Evolutionary conservation across 192 early-diverging fungal genomes (phyloP).

Genomic region (Coemansia sp.): DNA sequence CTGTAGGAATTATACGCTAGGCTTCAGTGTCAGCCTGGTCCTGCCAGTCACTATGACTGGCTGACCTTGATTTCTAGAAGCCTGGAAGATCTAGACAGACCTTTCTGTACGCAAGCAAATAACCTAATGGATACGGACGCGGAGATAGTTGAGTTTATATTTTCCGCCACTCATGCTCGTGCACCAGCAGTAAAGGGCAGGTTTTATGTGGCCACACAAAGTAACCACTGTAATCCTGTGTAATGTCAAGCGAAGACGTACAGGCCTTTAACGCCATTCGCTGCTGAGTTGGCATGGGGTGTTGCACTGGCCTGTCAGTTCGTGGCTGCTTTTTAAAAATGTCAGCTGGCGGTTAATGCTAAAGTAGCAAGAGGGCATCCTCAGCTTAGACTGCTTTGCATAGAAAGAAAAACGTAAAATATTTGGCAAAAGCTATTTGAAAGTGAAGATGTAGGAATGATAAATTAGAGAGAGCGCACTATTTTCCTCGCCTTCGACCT

Average conservation of each 20-base stretch:
- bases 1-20: not conserved
- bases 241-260: not conserved
- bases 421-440: too few relatives aligned
- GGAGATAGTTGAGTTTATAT: not conserved
- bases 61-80: conserved; percentile 1
- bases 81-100: not conserved
- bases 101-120: conserved; percentile 2
- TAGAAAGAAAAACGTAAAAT: too few relatives aligned
- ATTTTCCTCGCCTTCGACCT: too few relatives aligned
- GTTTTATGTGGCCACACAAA: not conserved
- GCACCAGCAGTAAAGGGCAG: not conserved
- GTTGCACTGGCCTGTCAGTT: not conserved
- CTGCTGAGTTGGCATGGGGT: not conserved
- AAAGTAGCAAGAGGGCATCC: too few relatives aligned
- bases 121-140: not conserved
- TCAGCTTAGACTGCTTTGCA: too few relatives aligned
- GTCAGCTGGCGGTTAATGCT: not conserved
- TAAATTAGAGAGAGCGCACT: too few relatives aligned
- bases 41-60: not conserved
- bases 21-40: not conserved
- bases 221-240: not conserved
- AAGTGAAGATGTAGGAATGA: too few relatives aligned
- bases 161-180: not conserved
- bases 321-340: too few relatives aligned
- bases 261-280: not conserved